Evolutionary conservation across 2,329 filamentous ascomycete species (phyloP), one percentile per base, ranked within the genome.

Genomic region (Clonostachys solani): DNA sequence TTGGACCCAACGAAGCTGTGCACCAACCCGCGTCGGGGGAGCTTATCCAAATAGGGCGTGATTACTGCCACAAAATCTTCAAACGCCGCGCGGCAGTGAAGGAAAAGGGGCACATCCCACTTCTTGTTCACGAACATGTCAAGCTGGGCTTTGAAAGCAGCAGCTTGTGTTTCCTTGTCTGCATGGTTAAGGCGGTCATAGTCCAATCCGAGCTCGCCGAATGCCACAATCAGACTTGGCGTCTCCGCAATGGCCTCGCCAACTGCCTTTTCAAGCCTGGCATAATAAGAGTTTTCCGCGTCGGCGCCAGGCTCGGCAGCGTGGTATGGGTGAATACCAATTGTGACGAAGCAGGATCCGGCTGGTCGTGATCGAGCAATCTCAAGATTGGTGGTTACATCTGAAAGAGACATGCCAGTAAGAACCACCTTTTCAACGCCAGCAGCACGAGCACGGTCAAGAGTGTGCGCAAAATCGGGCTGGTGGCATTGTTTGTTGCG

Each of bases 241-340:
- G 58, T 40, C 15, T 62, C 53, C 2, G 54, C 36, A n/a, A n/a
- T 38, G 7, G 36, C 15, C 15, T n/a, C 15, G 17, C 12, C 15
- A 12, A n/a, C 15, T n/a, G 17, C 36, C 36, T 38, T 3, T n/a
- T 38, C 36, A 8, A 38, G 15, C 15, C 7, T n/a, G 36, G 49
- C 2, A 64, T 50, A 1, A 59, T 59, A 47, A 33, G 59, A 56
- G 10, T 53, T 41, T 42, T 57, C 50, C 4, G 58, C 57, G 18
- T 57, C 57, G 9, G 54, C 47, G 7, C 70, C 68, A 1, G 73
- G 66, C 47, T 76, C 72, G 0, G 55, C 55, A 0, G 72, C 74
- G 43, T 78, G 71, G 47, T 78, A 78, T 0, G 74, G 74, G 48
- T 78, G 75, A 5, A 77, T 63, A 2, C 75, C 74, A 10, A 77